These are phyloP conservation scores for Salisapilia sapeloensis DNA, from an alignment of 352 stramenopile species.

Conservation along the genomic window DNA sequence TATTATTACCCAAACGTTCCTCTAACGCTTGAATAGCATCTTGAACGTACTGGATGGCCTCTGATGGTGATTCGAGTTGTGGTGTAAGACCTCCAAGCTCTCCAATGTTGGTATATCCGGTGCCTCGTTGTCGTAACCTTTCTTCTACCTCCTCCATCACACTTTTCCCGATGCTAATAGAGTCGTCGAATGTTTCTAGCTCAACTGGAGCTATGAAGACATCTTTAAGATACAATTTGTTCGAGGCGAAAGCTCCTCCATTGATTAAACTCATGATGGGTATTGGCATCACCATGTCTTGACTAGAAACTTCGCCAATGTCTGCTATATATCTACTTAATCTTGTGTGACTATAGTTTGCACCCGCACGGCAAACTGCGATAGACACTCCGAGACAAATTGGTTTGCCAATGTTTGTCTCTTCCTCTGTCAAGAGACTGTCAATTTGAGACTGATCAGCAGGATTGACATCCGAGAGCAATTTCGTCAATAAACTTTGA, in stretches of 20 bases:
- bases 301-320: conserved; percentile 18
- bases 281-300: conserved; percentile 41
- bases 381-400: conserved; percentile 41
- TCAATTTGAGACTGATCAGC: conserved; percentile 29
- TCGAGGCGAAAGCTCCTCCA: conserved; percentile 34
- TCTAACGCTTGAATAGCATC: conserved; percentile 12
- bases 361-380: conserved; percentile 39
- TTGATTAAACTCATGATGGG: conserved; percentile 61
- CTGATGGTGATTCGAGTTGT: conserved; percentile 31
- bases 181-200: conserved; percentile 35
- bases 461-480: conserved; percentile 20
- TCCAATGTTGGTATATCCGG: conserved; percentile 41
- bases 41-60: conserved; percentile 40
- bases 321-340: conserved; percentile 34
- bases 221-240: conserved; percentile 51
- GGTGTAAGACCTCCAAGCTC: conserved; percentile 40
- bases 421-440: conserved; percentile 12
- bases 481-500: conserved; percentile 16
- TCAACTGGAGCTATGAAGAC: conserved; percentile 34
- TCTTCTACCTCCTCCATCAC: conserved; percentile 17
- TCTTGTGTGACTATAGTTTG: conserved; percentile 30
- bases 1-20: conserved; percentile 8
- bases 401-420: conserved; percentile 28
- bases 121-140: conserved; percentile 26
- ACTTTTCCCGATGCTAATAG: conserved; percentile 32